These are phyloP conservation scores for Pseudogymnoascus sp. DNA, from an alignment of 2,329 filamentous ascomycete species.

Conservation along the genomic window DNA sequence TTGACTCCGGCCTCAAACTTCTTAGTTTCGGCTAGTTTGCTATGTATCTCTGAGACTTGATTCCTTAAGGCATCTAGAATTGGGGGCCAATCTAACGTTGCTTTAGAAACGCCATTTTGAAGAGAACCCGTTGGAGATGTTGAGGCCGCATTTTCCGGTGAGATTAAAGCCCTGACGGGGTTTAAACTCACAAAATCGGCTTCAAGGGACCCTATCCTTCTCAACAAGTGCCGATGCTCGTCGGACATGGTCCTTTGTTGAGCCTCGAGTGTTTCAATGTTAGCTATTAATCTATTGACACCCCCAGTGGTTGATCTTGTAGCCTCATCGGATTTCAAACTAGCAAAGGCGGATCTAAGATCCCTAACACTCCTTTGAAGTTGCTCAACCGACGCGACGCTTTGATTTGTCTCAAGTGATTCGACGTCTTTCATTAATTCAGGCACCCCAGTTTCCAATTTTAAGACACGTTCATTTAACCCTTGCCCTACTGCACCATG, in stretches of 20 bases:
- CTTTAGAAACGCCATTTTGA: neutral
- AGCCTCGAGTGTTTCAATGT: neutral
- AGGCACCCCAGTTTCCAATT: neutral
- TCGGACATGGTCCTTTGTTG: neutral
- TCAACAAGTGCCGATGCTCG: neutral
- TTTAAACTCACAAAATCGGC: neutral
- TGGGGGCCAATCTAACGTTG: conserved; percentile 2
- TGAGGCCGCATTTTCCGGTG: neutral
- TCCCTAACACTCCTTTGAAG: no score
- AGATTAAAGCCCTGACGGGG: neutral
- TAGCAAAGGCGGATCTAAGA: no score
- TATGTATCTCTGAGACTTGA: neutral
- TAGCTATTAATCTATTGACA: no score
- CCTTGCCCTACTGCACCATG: neutral
- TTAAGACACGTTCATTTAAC: neutral
- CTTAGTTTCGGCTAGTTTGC: neutral
- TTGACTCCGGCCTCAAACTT: conserved; percentile 10
- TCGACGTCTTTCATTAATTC: neutral
- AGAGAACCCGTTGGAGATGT: conserved; percentile 5
- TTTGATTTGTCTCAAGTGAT: neutral
- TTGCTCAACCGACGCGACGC: no score
- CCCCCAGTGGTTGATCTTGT: no score
- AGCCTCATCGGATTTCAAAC: no score
- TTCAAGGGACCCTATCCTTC: neutral
- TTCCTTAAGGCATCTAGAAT: neutral